Percentiles rank a stretch among this genome's conserved stretches.
phyloP scores from a whole-genome alignment of 805 yeast species.

The Pichia thaimueangensis region DNA sequence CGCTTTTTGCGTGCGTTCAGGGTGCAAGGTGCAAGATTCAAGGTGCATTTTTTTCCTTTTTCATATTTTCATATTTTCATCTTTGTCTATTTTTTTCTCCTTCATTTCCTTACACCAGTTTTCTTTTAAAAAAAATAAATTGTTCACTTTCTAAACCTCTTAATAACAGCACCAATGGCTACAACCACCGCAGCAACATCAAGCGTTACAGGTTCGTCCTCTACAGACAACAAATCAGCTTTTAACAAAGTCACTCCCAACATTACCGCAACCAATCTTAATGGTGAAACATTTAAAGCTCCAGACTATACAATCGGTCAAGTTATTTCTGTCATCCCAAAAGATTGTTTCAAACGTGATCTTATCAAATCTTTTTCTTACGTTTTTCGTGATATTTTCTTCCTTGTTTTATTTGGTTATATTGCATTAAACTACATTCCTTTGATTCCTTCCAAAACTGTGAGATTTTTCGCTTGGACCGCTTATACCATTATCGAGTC shows the following conservation, averaged over 20 bases:
- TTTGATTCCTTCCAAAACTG: conserved; percentile 26
- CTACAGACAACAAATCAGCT: not conserved
- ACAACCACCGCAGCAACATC: conserved; percentile 2
- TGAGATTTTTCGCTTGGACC: conserved; percentile 39
- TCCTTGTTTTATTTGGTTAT: conserved; percentile 38
- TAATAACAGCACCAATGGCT: not conserved
- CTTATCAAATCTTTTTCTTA: conserved; percentile 43
- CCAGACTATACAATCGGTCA: conserved; percentile 61
- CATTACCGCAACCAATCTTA: conserved; percentile 40
- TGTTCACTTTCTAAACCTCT: not conserved
- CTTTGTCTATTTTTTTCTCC: too few relatives aligned
- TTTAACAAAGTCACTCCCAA: conserved; percentile 9
- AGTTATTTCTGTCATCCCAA: conserved; percentile 51
- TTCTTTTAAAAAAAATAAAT: not conserved
- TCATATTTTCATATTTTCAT: too few relatives aligned
- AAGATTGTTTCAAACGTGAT: conserved; percentile 53
- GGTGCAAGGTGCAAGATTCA: too few relatives aligned
- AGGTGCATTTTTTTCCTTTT: too few relatives aligned
- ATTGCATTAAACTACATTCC: conserved; percentile 40
- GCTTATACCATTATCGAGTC: conserved; percentile 32
- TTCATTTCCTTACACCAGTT: not conserved
- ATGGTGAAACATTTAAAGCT: conserved; percentile 49
- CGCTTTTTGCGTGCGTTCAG: too few relatives aligned
- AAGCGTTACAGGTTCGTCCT: not conserved
- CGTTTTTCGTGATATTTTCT: conserved; percentile 46